Conservation (phyloP, 2,329 filamentous ascomycete genomes). For the Periconia sp. region DNA sequence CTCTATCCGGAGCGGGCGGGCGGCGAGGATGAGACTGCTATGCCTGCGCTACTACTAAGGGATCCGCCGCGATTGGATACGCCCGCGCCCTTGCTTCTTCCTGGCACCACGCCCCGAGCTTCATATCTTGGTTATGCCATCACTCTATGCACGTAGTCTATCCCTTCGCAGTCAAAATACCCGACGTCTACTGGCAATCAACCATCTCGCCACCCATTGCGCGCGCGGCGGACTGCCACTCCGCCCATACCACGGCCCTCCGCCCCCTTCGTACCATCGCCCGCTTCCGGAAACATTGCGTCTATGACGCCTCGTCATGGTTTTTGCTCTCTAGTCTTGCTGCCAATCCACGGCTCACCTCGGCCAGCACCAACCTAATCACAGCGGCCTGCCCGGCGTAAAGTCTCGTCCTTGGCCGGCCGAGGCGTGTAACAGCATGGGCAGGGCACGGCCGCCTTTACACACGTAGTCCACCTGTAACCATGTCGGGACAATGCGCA, state of each 20-base stretch:
- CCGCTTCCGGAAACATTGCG: constrained; percentile 4
- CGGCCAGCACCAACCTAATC: too few relatives aligned
- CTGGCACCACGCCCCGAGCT: constrained; percentile 33
- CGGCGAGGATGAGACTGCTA: constrained; percentile 15
- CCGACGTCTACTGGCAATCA: constrained; percentile 14
- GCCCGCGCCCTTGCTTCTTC: constrained; percentile 29
- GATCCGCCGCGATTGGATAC: constrained; percentile 28
- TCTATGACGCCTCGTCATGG: constrained; percentile 4
- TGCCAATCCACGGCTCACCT: neutral
- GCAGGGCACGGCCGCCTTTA: too few relatives aligned
- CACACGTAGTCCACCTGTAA: too few relatives aligned
- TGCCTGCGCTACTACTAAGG: constrained; percentile 35
- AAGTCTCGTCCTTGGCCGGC: too few relatives aligned
- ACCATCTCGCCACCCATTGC: neutral
- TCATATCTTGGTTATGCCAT: constrained; percentile 30
- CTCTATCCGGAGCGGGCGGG: constrained; percentile 1
- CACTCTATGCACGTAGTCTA: constrained; percentile 21
- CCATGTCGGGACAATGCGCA: too few relatives aligned
- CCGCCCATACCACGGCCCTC: neutral
- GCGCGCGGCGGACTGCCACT: neutral
- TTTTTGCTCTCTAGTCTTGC: neutral
- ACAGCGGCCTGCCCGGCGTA: too few relatives aligned
- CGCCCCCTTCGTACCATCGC: constrained; percentile 1
- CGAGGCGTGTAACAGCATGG: too few relatives aligned
- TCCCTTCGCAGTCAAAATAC: constrained; percentile 12